Percentiles rank a stretch among this genome's conserved stretches.
Conservation (phyloP, 345 rosid species). For the Salix exigua region DNA sequence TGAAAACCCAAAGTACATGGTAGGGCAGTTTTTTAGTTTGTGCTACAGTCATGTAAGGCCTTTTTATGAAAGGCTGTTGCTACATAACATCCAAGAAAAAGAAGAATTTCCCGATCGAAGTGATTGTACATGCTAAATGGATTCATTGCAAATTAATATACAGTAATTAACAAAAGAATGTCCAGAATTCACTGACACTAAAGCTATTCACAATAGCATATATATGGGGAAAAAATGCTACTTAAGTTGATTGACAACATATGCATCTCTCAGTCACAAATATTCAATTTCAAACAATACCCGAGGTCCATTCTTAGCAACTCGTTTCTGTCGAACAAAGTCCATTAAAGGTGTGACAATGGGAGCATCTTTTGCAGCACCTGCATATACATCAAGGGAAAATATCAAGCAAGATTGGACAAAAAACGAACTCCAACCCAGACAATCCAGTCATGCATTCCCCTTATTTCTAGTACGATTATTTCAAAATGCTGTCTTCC, state of each 20-base stretch:
- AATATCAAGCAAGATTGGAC: background rate
- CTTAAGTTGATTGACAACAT: background rate
- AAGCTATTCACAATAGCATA: background rate
- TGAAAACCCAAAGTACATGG: background rate
- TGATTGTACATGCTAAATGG: background rate
- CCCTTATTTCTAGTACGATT: background rate
- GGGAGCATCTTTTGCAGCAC: slow-evolving; percentile 42
- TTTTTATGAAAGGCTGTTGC: background rate
- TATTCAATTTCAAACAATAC: slow-evolving; percentile 25
- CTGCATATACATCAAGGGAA: slow-evolving; percentile 20
- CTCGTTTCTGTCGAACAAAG: slow-evolving; percentile 70
- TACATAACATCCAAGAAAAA: background rate
- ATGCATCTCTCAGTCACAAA: background rate
- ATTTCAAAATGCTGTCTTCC: background rate
- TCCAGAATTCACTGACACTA: background rate
- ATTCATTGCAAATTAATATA: background rate
- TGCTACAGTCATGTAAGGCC: background rate
- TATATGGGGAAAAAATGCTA: background rate
- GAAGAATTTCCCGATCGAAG: background rate
- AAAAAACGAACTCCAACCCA: background rate
- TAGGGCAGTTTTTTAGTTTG: background rate
- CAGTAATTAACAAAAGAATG: no score
- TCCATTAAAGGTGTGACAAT: slow-evolving; percentile 77
- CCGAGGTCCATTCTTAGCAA: slow-evolving; percentile 53
- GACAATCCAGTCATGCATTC: background rate